phyloP scores from a whole-genome alignment of 345 rosid species.

The Ceriops decandra region DNA sequence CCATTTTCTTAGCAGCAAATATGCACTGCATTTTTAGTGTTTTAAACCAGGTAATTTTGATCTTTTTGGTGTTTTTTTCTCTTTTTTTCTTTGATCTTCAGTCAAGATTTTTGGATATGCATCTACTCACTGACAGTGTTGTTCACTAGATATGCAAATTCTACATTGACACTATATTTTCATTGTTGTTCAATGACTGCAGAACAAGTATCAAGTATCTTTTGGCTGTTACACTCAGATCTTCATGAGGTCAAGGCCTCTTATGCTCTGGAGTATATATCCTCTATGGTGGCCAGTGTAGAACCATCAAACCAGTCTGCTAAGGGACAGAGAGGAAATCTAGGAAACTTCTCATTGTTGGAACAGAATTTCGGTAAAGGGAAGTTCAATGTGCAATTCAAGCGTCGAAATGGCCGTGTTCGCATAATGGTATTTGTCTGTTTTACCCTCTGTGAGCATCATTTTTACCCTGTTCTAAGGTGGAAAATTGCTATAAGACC shows the following conservation, averaged over 20 bases:
- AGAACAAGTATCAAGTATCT: constrained; percentile 60
- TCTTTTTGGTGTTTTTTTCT: constrained; percentile 1
- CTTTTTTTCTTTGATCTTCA: not conserved
- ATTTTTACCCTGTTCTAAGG: not conserved
- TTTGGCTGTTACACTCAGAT: constrained; percentile 78
- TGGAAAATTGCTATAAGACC: constrained; percentile 8
- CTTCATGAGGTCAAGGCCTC: constrained; percentile 59
- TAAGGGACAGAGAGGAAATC: constrained; percentile 42
- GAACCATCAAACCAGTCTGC: constrained; percentile 47
- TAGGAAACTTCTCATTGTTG: constrained; percentile 39
- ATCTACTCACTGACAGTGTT: not conserved
- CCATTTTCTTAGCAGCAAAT: not conserved
- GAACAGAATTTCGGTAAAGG: constrained; percentile 56
- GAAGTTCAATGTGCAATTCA: constrained; percentile 61
- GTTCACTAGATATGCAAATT: not conserved
- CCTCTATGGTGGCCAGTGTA: constrained; percentile 63
- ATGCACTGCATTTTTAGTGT: constrained; percentile 3
- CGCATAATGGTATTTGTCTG: constrained; percentile 50
- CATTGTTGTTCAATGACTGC: constrained; percentile 25
- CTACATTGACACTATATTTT: constrained; percentile 10
- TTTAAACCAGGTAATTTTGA: not conserved
- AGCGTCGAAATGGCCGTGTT: constrained; percentile 86
- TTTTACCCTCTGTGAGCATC: not conserved
- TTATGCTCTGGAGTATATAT: constrained; percentile 63
- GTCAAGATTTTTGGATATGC: not conserved